Evolutionary conservation across 352 stramenopile species (phyloP), one percentile per base, ranked within the genome.

Genomic region (Phytophthora gonapodyides): DNA sequence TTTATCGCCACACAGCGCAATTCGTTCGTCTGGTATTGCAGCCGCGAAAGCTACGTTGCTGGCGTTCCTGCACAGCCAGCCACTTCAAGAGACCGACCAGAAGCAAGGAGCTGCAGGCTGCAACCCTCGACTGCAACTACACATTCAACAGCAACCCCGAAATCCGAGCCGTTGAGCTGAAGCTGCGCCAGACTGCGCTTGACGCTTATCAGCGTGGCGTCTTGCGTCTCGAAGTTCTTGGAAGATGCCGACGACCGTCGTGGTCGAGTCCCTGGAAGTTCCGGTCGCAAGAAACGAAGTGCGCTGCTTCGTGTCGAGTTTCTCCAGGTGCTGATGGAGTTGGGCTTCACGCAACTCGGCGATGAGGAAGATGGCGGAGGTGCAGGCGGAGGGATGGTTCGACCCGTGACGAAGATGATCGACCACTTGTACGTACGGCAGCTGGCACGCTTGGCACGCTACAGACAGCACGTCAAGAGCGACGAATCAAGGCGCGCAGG

Each of bases 321-420:
- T 70, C 70, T 97, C 17, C 87, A 98, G 63, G 71, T 97, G n/a
- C 72, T 98, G 30, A 97, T 98, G 90, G 88, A 98, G 57, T 67
- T 98, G 16, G 93, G 93, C 1, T 89, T 98, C 44, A 91, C 76
- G 24, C 54, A 98, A 2, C 59, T 97, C 1, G 38, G 59, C 15
- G 57, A 69, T 0, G 77, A 85, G 9, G 58, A 81, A n/a, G 44
- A 60, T 1, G 62, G 30, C 1, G 64, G 27, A 7, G 37, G 17
- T 17, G 55, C 27, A 15, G 30, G 33, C 43, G 69, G 41, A 19
- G 36, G 53, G 17, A 61, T 65, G 60, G 33, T 46, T 9, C 36
- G 45, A 9, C 15, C 51, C 6, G 33, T 62, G 4, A 71, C 78
- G 13, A 70, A 75, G 1, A 86, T 93, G 71, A 82, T 91, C 21